Conservation (phyloP, 169 alveolate species). For the Plasmodium ovale region DNA sequence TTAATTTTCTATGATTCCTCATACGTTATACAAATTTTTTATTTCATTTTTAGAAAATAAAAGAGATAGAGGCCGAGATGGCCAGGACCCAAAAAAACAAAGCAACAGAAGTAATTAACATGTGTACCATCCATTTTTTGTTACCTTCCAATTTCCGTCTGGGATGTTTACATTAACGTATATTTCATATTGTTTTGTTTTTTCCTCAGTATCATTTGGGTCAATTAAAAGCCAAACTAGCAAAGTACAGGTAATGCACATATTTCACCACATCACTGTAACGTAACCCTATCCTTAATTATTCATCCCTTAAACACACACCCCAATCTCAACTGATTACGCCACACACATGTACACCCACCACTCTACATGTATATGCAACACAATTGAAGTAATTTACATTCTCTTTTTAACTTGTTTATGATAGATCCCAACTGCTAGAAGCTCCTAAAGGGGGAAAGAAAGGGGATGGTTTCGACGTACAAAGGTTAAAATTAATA, state of each 20-base stretch:
- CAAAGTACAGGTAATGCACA: constrained; percentile 93
- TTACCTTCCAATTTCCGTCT: background rate
- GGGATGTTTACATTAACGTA: background rate
- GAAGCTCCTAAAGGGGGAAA: constrained; percentile 71
- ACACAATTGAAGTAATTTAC: background rate
- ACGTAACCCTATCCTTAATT: no score
- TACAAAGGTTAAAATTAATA: constrained; percentile 55
- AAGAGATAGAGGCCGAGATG: constrained; percentile 97
- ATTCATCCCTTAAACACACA: no score
- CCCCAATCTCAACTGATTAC: no score
- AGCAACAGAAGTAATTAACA: constrained; percentile 91
- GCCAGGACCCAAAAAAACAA: constrained; percentile 98
- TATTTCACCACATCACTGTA: constrained; percentile 77
- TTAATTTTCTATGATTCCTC: constrained; percentile 6
- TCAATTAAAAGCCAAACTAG: constrained; percentile 96
- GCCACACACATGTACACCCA: no score
- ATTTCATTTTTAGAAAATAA: constrained; percentile 76
- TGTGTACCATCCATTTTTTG: background rate
- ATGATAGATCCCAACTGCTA: constrained; percentile 56
- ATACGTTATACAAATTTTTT: background rate
- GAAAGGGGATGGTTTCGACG: constrained; percentile 75
- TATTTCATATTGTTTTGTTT: background rate
- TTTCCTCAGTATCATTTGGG: constrained; percentile 92
- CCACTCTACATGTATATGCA: no score
- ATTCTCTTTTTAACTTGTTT: background rate